Conservation (phyloP, 2,329 filamentous ascomycete genomes). For the Eurotiales sp. region DNA sequence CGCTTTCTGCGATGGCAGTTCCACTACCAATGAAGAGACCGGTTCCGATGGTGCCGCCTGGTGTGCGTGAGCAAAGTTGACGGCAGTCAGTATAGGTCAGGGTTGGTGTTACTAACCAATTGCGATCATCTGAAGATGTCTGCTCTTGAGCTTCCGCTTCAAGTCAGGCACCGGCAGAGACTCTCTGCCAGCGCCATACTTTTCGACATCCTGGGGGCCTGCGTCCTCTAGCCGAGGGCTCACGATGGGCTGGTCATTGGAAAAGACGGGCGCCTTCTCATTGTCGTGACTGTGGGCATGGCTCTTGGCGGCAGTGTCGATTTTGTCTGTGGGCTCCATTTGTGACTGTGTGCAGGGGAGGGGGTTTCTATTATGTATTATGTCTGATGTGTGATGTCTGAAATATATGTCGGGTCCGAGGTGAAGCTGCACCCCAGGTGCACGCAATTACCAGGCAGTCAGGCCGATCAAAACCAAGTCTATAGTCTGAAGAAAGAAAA, state of each 20-base stretch:
- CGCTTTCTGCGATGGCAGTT: conserved; percentile 58
- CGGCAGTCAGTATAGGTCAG: too few species aligned
- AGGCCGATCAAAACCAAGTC: background rate
- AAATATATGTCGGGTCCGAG: too few species aligned
- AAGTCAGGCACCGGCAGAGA: conserved; percentile 63
- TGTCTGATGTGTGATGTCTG: too few species aligned
- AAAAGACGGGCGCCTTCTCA: conserved; percentile 3
- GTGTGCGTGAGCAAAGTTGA: too few species aligned
- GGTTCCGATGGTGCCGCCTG: conserved; percentile 65
- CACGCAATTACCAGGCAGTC: too few species aligned
- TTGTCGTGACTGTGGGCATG: background rate
- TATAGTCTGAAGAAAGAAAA: background rate
- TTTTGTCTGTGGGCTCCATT: conserved; percentile 6
- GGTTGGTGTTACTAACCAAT: too few species aligned
- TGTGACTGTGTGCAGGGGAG: too few species aligned
- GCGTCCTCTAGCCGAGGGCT: conserved; percentile 4
- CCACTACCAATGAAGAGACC: conserved; percentile 69
- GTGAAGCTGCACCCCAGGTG: background rate
- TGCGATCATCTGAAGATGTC: conserved; percentile 97
- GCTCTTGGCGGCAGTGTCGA: background rate
- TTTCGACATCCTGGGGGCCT: conserved; percentile 29
- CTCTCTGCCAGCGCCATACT: conserved; percentile 37
- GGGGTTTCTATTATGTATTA: too few species aligned
- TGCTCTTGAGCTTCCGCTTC: conserved; percentile 73
- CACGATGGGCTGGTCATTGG: background rate